These are phyloP conservation scores for Diutina pseudorugosa DNA, from an alignment of 1,139 yeast species.

Conservation along the genomic window DNA sequence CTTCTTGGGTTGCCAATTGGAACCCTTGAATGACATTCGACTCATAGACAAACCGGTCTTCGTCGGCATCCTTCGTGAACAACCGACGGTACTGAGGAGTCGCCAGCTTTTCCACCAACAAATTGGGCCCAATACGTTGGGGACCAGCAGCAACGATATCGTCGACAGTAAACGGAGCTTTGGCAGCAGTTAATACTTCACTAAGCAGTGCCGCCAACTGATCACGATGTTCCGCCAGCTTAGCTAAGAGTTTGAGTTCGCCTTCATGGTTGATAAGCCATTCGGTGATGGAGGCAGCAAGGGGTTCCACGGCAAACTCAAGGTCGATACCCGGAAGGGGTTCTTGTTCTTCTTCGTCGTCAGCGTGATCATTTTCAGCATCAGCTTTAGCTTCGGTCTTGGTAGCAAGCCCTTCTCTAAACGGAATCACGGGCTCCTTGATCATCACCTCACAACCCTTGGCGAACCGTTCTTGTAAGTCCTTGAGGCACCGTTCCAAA, in stretches of 20 bases:
- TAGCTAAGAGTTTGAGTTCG: slow-evolving; percentile 14
- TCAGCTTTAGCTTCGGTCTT: slow-evolving; percentile 11
- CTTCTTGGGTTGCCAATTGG: slow-evolving; percentile 70
- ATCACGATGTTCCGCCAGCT: slow-evolving; percentile 19
- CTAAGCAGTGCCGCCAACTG: slow-evolving; percentile 5
- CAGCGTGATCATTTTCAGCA: slow-evolving; percentile 10
- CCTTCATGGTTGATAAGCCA: slow-evolving; percentile 39
- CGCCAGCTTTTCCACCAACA: slow-evolving; percentile 45
- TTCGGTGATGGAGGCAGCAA: slow-evolving; percentile 38
- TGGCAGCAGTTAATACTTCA: slow-evolving; percentile 3
- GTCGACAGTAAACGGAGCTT: slow-evolving; percentile 18
- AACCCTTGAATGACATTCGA: slow-evolving; percentile 72
- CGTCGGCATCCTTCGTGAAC: slow-evolving; percentile 7
- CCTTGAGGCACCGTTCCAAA: slow-evolving; percentile 82
- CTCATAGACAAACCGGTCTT: slow-evolving; percentile 35
- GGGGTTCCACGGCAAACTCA: slow-evolving; percentile 42
- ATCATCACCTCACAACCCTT: slow-evolving; percentile 69
- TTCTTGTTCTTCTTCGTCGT: slow-evolving; percentile 18
- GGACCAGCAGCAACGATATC: slow-evolving; percentile 68
- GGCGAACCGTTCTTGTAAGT: slow-evolving; percentile 83
- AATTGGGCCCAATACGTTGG: slow-evolving; percentile 62
- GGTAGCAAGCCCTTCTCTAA: slow-evolving; percentile 61
- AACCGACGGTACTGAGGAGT: slow-evolving; percentile 22
- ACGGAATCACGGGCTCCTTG: slow-evolving; percentile 92
- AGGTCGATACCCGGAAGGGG: slow-evolving; percentile 18